Base-by-base conservation (phyloP, 208 protist species). In the Wallacemonas sp. region DNA sequence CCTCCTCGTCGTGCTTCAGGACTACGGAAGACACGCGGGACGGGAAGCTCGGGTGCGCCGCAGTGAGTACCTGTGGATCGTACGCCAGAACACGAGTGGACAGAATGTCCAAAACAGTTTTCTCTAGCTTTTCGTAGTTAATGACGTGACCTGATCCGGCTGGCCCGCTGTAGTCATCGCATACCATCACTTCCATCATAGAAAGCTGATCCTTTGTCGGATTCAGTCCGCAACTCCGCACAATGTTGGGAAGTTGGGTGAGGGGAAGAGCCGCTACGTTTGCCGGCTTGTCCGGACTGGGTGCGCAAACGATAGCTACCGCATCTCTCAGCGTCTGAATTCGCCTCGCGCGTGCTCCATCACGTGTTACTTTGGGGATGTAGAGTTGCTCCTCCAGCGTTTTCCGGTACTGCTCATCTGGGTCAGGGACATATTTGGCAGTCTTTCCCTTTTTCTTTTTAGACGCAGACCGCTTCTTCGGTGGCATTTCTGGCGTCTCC, bases 351-450 rank as follows among this genome's bases (percentile, higher is more conserved):
- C 36, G 42, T 21, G 61, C 46, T 6, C 3, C 19, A 4, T 72
- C 44, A 10, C 72, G 61, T 5, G 33, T 32, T 3, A 36, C 22
- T 50, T 81, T 81, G 3, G 79, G 66, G 34, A 89, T 68, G 57
- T 89, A 89, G 24, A 78, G 38, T 1, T 42, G 63, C 26, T 76
- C 76, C 37, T 86, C 68, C 19, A 89, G 67, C 13, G 70, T 61
- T 44, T 73, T 34, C 0, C 62, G 66, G 54, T 81, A 89, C 24
- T 45, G 58, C 17, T 66, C 68, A 60, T 89, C 83, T 8, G 76
- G 73, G 26, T 89, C 83, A 3, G 71, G 46, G 4, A 48, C 50
- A 39, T 71, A 67, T 30, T 80, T 81, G 10, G 63, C 55, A 10
- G 71, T 76, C 4, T 66, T 68, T 17, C 54, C 57, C 21, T 52